Evolutionary conservation across 1,284 basidiomycete species (phyloP).

Genomic region (Amylostereum chailletii): DNA sequence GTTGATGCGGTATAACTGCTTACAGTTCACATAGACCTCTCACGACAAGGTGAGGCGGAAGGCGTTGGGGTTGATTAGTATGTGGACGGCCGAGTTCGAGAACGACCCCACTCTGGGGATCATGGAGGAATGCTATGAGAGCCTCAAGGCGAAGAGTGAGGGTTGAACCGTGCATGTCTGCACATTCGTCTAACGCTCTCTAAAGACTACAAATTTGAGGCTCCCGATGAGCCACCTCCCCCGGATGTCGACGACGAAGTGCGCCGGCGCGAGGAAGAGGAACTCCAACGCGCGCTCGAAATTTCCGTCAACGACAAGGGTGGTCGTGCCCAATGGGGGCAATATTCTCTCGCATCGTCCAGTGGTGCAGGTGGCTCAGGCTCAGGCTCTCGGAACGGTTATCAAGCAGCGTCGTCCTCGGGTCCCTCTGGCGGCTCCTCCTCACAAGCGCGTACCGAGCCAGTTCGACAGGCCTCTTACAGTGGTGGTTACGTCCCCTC

Average conservation of each 20-base stretch:
- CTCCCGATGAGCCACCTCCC: conserved; percentile 55
- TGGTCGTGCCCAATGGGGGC: conserved; percentile 51
- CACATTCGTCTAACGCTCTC: not conserved
- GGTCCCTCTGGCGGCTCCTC: conserved; percentile 16
- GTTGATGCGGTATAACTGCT: conserved; percentile 4
- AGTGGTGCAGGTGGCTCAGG: conserved; percentile 33
- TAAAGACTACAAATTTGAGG: conserved; percentile 66
- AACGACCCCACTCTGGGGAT: conserved; percentile 76
- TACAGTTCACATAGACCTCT: conserved; percentile 49
- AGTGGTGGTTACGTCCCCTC: conserved; percentile 23
- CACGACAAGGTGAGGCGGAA: conserved; percentile 84
- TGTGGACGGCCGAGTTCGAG: conserved; percentile 86
- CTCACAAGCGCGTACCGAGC: conserved; percentile 6
- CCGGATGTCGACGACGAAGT: conserved; percentile 71
- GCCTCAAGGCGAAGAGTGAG: conserved; percentile 76
- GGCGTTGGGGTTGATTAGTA: conserved; percentile 65
- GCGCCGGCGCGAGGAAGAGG: conserved; percentile 82
- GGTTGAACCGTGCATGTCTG: conserved; percentile 7
- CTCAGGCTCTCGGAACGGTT: conserved; percentile 17
- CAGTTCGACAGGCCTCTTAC: conserved; percentile 10
- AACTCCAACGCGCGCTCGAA: conserved; percentile 84
- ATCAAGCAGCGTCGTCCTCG: conserved; percentile 14
- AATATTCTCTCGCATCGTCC: conserved; percentile 30
- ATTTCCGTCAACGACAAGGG: conserved; percentile 86
- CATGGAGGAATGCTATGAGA: conserved; percentile 87